Percentiles rank a stretch among this genome's conserved stretches.
Evolutionary conservation across 148 eudicot genomes (phyloP).

Genomic region (Camellia granthamiana): DNA sequence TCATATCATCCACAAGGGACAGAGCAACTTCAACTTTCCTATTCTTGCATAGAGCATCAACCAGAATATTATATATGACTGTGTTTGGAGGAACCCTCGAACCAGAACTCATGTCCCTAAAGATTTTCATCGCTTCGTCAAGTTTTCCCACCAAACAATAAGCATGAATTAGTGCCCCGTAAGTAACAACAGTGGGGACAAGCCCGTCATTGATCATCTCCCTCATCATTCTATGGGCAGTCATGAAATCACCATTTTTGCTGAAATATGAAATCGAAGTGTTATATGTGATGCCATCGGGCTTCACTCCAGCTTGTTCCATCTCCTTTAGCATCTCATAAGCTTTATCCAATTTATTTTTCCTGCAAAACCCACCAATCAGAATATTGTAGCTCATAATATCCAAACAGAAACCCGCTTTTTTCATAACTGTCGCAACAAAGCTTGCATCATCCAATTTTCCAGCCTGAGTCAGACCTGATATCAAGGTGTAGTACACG

Average conservation of each 20-base stretch:
- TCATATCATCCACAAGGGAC: constrained; percentile 66
- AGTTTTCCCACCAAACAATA: constrained; percentile 14
- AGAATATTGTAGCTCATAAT: constrained; percentile 57
- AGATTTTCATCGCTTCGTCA: constrained; percentile 8
- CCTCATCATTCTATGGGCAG: constrained; percentile 46
- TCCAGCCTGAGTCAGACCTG: constrained; percentile 56
- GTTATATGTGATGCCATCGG: constrained; percentile 66
- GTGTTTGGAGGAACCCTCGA: constrained; percentile 55
- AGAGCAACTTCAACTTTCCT: constrained; percentile 49
- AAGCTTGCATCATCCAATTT: constrained; percentile 57
- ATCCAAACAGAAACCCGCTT: constrained; percentile 68
- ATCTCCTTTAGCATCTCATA: constrained; percentile 54
- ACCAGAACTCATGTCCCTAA: constrained; percentile 7
- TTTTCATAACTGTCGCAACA: constrained; percentile 50
- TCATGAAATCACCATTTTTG: constrained; percentile 46
- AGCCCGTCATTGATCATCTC: constrained; percentile 14
- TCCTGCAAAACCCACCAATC: constrained; percentile 70
- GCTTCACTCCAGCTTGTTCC: constrained; percentile 45
- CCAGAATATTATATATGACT: constrained; percentile 68
- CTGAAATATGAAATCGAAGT: constrained; percentile 62
- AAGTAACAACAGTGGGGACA: constrained; percentile 8
- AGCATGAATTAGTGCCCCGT: constrained; percentile 5
- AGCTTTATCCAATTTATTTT: constrained; percentile 49
- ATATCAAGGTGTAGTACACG: constrained; percentile 59
- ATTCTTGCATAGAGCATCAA: constrained; percentile 54